Evolutionary conservation across 2,329 filamentous ascomycete species (phyloP).

Genomic region (Alternaria gansuensis): DNA sequence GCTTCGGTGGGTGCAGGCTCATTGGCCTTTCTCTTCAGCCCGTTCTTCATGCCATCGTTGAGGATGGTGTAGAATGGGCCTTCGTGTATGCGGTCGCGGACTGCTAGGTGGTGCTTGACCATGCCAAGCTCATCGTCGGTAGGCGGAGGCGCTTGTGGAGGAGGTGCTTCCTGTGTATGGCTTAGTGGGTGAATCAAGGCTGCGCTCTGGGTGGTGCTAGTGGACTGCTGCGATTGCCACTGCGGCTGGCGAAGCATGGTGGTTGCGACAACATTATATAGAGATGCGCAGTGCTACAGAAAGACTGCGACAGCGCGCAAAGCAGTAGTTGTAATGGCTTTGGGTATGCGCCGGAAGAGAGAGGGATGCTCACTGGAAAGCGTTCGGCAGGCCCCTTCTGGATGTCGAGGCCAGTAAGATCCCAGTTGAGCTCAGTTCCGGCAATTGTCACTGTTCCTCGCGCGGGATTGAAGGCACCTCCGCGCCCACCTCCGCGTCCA

Average conservation of each 20-base stretch:
- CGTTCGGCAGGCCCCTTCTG: constrained; percentile 53
- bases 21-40: constrained; percentile 49
- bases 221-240: constrained; percentile 11
- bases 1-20: constrained; percentile 52
- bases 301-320: constrained; percentile 7
- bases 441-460: constrained; percentile 53
- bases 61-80: constrained; percentile 68
- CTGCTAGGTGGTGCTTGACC: constrained; percentile 60
- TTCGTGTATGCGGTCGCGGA: constrained; percentile 66
- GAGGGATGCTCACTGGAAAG: constrained; percentile 50
- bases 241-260: constrained; percentile 14
- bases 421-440: constrained; percentile 56
- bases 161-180: constrained; percentile 43
- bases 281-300: constrained; percentile 13
- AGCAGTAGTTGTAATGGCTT: background rate
- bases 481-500: constrained; percentile 39
- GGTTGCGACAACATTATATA: constrained; percentile 21
- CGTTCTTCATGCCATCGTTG: constrained; percentile 57
- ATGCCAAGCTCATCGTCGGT: constrained; percentile 57
- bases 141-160: constrained; percentile 53
- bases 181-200: constrained; percentile 30
- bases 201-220: constrained; percentile 5
- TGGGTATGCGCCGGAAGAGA: constrained; percentile 6
- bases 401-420: constrained; percentile 53
- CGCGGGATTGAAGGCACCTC: constrained; percentile 42